Evolutionary conservation across 1,284 basidiomycete genomes (phyloP).

Genomic region (Porogramme epimiltina): DNA sequence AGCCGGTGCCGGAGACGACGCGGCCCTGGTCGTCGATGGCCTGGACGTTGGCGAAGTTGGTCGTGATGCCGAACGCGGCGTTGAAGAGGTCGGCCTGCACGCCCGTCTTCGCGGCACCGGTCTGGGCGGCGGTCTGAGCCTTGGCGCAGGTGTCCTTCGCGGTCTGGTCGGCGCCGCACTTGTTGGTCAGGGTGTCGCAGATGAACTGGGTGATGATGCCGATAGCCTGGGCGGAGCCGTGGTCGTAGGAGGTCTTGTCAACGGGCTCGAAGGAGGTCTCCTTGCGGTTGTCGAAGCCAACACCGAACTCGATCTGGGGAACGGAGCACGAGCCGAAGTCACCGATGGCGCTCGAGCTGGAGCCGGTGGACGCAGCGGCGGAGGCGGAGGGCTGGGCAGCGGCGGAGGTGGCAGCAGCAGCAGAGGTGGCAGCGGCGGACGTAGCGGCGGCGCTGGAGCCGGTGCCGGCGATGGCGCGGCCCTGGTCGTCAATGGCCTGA

Average conservation of each 20-base stretch:
- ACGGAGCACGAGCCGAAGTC: conserved; percentile 49
- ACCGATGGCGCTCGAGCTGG: conserved; percentile 42
- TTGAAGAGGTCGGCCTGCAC: conserved; percentile 52
- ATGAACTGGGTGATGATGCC: conserved; percentile 57
- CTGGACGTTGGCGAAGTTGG: conserved; percentile 29
- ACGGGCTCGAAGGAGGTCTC: conserved; percentile 57
- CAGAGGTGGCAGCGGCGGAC: conserved; percentile 15
- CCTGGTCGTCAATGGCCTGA: conserved; percentile 30
- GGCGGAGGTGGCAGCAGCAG: conserved; percentile 24
- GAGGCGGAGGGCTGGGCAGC: conserved; percentile 12
- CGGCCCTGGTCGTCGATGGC: conserved; percentile 1
- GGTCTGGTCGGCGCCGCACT: conserved; percentile 50
- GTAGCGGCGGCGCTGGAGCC: conserved; percentile 20
- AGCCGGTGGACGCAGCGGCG: conserved; percentile 24
- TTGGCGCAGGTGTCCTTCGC: conserved; percentile 50
- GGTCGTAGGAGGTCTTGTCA: conserved; percentile 48
- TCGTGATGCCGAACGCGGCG: conserved; percentile 17
- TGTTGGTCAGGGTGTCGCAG: conserved; percentile 54
- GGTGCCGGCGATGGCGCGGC: conserved; percentile 23
- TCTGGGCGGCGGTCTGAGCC: conserved; percentile 44
- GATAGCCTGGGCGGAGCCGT: conserved; percentile 53
- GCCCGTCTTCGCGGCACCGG: conserved; percentile 45
- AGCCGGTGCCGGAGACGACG: conserved; percentile 27
- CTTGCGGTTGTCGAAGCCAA: conserved; percentile 51
- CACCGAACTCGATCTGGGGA: conserved; percentile 54